Evolutionary conservation across 1,284 basidiomycete species (phyloP).

Genomic region (Rhodotorula glutinis): DNA sequence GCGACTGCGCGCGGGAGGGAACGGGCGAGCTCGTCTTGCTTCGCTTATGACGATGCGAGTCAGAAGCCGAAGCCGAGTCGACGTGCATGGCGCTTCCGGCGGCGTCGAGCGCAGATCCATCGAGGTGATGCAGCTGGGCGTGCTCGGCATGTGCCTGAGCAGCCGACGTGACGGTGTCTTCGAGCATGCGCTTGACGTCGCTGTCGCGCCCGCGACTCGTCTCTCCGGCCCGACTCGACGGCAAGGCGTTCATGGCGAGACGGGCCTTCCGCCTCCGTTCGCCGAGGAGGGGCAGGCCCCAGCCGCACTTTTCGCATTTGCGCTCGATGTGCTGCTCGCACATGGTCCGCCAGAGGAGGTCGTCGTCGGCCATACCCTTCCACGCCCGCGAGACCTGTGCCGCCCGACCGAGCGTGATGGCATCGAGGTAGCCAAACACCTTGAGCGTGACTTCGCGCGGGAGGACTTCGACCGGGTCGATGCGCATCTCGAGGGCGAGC

Average conservation of each 20-base stretch:
- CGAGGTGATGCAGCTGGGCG: slow-evolving; percentile 44
- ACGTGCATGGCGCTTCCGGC: slow-evolving; percentile 3
- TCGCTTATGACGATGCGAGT: slow-evolving; percentile 35
- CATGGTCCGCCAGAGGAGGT: slow-evolving; percentile 92
- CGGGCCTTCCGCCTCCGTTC: slow-evolving; percentile 53
- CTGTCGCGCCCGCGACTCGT: slow-evolving; percentile 6
- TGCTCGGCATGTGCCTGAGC: slow-evolving; percentile 42
- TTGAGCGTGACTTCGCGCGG: slow-evolving; percentile 88
- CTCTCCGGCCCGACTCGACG: slow-evolving; percentile 22
- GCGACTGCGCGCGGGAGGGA: slow-evolving; percentile 21
- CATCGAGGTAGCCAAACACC: slow-evolving; percentile 88
- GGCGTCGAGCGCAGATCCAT: slow-evolving; percentile 44
- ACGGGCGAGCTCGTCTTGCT: slow-evolving; percentile 33
- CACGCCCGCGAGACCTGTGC: slow-evolving; percentile 87
- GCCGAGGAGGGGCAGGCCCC: slow-evolving; percentile 91
- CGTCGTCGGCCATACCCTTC: slow-evolving; percentile 89
- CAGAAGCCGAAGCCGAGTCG: slow-evolving; percentile 11
- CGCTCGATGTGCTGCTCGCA: slow-evolving; percentile 99
- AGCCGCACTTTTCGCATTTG: slow-evolving; percentile 95
- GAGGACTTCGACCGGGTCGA: slow-evolving; percentile 89
- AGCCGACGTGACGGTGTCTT: slow-evolving; percentile 17
- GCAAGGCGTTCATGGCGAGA: slow-evolving; percentile 28
- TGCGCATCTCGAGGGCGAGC: slow-evolving; percentile 83
- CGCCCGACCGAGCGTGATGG: slow-evolving; percentile 89
- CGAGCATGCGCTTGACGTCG: slow-evolving; percentile 20